phyloP scores from a whole-genome alignment of 768 basidiomycete genomes.

The Russula griseocarnosa region DNA sequence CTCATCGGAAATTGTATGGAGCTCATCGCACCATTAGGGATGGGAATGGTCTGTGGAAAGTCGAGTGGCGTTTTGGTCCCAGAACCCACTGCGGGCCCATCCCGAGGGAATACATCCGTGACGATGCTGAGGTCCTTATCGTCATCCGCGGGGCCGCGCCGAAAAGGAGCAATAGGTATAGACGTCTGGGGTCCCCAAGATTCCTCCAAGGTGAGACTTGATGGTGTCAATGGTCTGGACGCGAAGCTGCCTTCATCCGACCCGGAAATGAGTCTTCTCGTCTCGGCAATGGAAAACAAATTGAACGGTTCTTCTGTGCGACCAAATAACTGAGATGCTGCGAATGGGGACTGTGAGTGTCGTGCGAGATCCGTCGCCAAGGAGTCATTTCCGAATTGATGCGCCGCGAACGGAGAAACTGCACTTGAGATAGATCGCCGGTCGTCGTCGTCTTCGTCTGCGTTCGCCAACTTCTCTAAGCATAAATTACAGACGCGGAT shows the following conservation, averaged over 20 bases:
- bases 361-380: slow-evolving; percentile 38
- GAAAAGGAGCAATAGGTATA: slow-evolving; percentile 68
- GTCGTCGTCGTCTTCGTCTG: slow-evolving; percentile 86
- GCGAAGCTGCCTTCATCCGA: slow-evolving; percentile 52
- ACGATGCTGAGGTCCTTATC: slow-evolving; percentile 56
- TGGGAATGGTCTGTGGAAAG: slow-evolving; percentile 53
- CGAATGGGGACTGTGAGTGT: slow-evolving; percentile 82
- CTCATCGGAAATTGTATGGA: slow-evolving; percentile 78
- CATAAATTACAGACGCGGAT: slow-evolving; percentile 95
- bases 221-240: slow-evolving; percentile 51
- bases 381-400: slow-evolving; percentile 60
- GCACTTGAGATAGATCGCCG: slow-evolving; percentile 74
- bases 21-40: slow-evolving; percentile 53
- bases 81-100: slow-evolving; percentile 43
- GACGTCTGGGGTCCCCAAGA: slow-evolving; percentile 37
- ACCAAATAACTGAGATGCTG: slow-evolving; percentile 80
- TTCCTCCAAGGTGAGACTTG: slow-evolving; percentile 45
- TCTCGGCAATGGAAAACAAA: slow-evolving; percentile 79
- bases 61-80: slow-evolving; percentile 53
- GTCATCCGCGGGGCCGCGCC: slow-evolving; percentile 69
- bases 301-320: slow-evolving; percentile 74
- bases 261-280: slow-evolving; percentile 50
- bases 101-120: slow-evolving; percentile 41
- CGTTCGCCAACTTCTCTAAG: slow-evolving; percentile 85
- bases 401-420: slow-evolving; percentile 68